phyloP scores from a whole-genome alignment of 176 grass and related monocot genomes.

The Pharus latifolius region DNA sequence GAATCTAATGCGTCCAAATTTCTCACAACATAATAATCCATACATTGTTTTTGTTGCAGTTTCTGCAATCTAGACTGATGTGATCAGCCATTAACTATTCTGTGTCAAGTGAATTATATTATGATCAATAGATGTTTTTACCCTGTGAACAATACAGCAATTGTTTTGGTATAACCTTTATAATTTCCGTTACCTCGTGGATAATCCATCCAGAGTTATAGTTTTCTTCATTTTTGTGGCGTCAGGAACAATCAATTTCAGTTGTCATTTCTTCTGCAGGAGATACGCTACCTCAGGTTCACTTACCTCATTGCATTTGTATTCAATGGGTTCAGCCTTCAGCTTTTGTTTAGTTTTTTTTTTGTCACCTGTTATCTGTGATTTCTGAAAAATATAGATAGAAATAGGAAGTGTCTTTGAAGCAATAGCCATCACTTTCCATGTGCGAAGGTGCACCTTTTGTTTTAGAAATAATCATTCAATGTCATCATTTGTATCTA shows the following conservation, averaged over 20 bases:
- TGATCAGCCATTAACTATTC: background rate
- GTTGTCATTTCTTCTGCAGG: conserved; percentile 68
- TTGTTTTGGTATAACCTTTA: background rate
- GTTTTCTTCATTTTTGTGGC: conserved; percentile 8
- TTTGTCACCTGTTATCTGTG: background rate
- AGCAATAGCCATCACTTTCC: background rate
- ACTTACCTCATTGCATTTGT: conserved; percentile 21
- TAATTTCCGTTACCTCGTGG: background rate
- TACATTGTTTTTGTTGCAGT: background rate
- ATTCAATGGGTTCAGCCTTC: background rate
- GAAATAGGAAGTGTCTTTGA: background rate
- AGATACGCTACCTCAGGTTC: conserved; percentile 94
- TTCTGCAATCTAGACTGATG: background rate
- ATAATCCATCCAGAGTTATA: background rate
- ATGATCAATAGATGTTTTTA: background rate
- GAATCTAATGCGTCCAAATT: background rate
- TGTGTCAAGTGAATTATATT: background rate
- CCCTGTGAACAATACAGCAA: background rate
- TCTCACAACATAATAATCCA: background rate
- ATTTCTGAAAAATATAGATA: background rate
- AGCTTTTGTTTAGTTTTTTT: background rate
- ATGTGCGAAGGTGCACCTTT: background rate
- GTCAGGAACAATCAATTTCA: conserved; percentile 84
- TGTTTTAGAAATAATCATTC: background rate
- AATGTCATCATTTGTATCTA: background rate